These are phyloP conservation scores for Phalaenopsis equestris DNA, from an alignment of 106 monocot species.

Conservation along the genomic window DNA sequence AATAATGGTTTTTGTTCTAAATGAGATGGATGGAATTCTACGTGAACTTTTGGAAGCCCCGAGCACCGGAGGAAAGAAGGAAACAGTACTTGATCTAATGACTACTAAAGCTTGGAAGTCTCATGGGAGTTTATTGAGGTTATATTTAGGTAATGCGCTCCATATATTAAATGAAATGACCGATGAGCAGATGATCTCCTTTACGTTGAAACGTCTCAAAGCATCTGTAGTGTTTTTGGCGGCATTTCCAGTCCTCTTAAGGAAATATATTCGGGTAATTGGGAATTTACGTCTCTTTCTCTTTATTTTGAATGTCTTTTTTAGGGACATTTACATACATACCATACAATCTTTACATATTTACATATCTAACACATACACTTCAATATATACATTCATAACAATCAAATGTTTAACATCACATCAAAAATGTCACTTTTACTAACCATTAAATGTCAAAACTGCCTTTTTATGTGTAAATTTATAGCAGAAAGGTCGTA, in stretches of 20 bases:
- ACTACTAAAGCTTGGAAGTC: slow-evolving; percentile 55
- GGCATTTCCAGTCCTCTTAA: slow-evolving; percentile 73
- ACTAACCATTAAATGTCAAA: too few relatives aligned
- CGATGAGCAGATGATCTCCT: slow-evolving; percentile 91
- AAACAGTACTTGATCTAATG: slow-evolving; percentile 51
- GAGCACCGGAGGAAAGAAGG: slow-evolving; percentile 77
- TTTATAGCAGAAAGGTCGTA: too few relatives aligned
- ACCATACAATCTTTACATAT: too few relatives aligned
- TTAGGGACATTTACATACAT: not conserved
- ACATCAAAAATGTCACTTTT: too few relatives aligned
- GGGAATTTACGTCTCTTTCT: not conserved
- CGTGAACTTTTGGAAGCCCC: slow-evolving; percentile 59
- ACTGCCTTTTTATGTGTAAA: too few relatives aligned
- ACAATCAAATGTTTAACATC: too few relatives aligned
- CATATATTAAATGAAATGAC: slow-evolving; percentile 96
- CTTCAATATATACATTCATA: too few relatives aligned
- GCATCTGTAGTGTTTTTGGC: slow-evolving; percentile 81
- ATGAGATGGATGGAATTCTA: slow-evolving; percentile 88
- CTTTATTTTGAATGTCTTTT: not conserved
- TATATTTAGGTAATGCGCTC: slow-evolving; percentile 83
- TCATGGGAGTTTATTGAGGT: slow-evolving; percentile 61
- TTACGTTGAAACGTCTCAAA: slow-evolving; percentile 83
- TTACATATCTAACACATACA: too few relatives aligned
- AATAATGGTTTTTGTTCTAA: slow-evolving; percentile 85
- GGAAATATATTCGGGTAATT: slow-evolving; percentile 89